Evolutionary conservation across 1,284 basidiomycete species (phyloP).

Genomic region (Sanghuangporus sanghuang): DNA sequence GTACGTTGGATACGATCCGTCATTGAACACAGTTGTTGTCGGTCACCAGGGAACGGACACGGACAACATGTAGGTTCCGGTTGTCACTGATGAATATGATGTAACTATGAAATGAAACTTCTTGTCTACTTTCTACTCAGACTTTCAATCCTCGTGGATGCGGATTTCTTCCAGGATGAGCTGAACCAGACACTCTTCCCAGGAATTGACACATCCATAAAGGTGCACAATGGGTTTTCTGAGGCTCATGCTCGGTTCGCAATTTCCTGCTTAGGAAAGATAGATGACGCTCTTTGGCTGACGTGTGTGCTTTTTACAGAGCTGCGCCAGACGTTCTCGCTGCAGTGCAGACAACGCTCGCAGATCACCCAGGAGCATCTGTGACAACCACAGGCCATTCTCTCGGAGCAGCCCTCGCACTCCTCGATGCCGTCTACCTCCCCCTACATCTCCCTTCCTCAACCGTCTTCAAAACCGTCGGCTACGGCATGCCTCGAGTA

Average conservation of each 20-base stretch:
- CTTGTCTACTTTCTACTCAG: slow-evolving; percentile 2
- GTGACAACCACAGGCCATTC: slow-evolving; percentile 55
- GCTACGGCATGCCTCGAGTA: slow-evolving; percentile 57
- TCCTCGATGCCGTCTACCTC: slow-evolving; percentile 41
- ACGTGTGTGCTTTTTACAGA: slow-evolving; percentile 27
- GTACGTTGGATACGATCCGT: slow-evolving; percentile 32
- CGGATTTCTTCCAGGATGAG: slow-evolving; percentile 35
- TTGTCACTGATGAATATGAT: not conserved
- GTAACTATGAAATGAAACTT: not conserved
- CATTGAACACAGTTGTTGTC: slow-evolving; percentile 27
- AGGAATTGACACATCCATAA: slow-evolving; percentile 39
- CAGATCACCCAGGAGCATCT: slow-evolving; percentile 29
- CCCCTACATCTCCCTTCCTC: slow-evolving; percentile 29
- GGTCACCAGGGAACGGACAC: slow-evolving; percentile 31
- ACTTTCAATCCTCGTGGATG: slow-evolving; percentile 49
- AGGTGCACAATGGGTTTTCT: slow-evolving; percentile 55
- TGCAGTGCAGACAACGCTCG: slow-evolving; percentile 40
- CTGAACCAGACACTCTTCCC: slow-evolving; percentile 52
- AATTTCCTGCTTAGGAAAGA: not conserved
- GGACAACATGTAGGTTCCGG: slow-evolving; percentile 23
- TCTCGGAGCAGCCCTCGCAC: slow-evolving; percentile 46
- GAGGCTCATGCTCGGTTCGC: slow-evolving; percentile 47
- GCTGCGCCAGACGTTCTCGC: slow-evolving; percentile 44
- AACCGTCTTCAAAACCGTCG: slow-evolving; percentile 30
- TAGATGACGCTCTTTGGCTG: slow-evolving; percentile 1